Base-by-base conservation (phyloP, 1,284 basidiomycete species). In the Ceratobasidium sp. region DNA sequence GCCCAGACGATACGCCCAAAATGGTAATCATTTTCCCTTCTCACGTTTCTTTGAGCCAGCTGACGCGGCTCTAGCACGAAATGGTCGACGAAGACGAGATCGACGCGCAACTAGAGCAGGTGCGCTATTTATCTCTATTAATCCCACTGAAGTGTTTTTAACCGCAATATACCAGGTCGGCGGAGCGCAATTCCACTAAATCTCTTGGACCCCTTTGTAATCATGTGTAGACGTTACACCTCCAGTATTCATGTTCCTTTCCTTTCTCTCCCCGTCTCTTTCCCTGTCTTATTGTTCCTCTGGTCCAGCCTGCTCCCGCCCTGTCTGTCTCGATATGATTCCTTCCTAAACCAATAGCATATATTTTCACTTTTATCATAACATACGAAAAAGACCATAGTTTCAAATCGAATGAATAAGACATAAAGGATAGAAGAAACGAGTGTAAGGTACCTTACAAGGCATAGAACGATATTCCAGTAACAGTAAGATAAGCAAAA, bases 81-180 rank as follows among this genome's bases (percentile, higher is more conserved):
- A 75, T 75, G 71, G 61, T 40, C 1, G 48, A 75, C 59, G 61
- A 75, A 13, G 71, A 75, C 38, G 71, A 75, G 62, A 75, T 75
- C 54, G 71, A 75, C 23, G 71, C 71, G 10, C 59, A 75, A 9
- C 59, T 75, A 42, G 59, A 75, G 38, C 71, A 75, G 61, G 71
- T 65, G n/a, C 20, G 70, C 50, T 10, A 20, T 42, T 13, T 42
- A 40, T 6, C 40, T 62, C 1, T 42, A 33, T 33, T 38, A 20
- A 57, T 23, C 26, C 23, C 57, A 3, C 15, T 33, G 12, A 13
- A 59, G 28, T 38, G 10, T 12, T 20, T 6, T 13, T 20, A 33
- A 38, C 57, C 28, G 12, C 26, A 2, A 17, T 7, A 48, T 9
- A 20, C 20, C 10, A 62, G 59, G 33, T 62, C 38, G 59, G 59